Evolutionary conservation across 2,329 filamentous ascomycete species (phyloP).

Genomic region (Ilyonectria mors-panacis): DNA sequence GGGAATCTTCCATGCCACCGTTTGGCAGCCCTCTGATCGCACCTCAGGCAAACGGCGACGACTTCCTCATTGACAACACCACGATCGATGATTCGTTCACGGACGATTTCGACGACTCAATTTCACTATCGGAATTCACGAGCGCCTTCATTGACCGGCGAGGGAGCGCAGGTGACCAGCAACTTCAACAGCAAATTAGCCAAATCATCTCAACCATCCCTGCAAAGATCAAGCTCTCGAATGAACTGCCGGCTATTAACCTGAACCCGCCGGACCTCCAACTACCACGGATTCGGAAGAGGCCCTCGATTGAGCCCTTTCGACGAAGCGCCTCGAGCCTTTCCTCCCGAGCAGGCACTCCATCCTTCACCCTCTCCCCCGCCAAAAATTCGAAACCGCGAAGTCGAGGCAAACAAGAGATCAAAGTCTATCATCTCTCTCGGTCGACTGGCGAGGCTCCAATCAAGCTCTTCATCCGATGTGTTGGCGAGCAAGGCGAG

Average conservation of each 20-base stretch:
- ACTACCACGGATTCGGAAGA: constrained; percentile 63
- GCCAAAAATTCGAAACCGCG: constrained; percentile 67
- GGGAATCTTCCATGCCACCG: constrained; percentile 57
- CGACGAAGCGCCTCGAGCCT: constrained; percentile 66
- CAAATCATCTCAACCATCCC: constrained; percentile 84
- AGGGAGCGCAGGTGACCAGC: constrained; percentile 69
- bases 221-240: constrained; percentile 81
- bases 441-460: constrained; percentile 87
- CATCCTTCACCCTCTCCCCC: constrained; percentile 79
- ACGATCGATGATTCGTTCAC: constrained; percentile 61
- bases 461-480: constrained; percentile 94
- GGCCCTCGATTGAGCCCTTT: constrained; percentile 59
- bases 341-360: constrained; percentile 72
- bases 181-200: constrained; percentile 85
- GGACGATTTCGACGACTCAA: constrained; percentile 63
- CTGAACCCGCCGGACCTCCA: constrained; percentile 73
- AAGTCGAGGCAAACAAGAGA: constrained; percentile 75
- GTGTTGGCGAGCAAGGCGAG: constrained; percentile 90
- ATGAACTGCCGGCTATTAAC: constrained; percentile 65
- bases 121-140: constrained; percentile 51
- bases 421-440: constrained; percentile 93
- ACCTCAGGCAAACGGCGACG: constrained; percentile 59
- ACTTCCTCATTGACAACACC: constrained; percentile 56
- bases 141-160: constrained; percentile 44
- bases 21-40: constrained; percentile 63